These are phyloP conservation scores for Penicillium soppii DNA, from an alignment of 495 filamentous ascomycete species.

Conservation along the genomic window DNA sequence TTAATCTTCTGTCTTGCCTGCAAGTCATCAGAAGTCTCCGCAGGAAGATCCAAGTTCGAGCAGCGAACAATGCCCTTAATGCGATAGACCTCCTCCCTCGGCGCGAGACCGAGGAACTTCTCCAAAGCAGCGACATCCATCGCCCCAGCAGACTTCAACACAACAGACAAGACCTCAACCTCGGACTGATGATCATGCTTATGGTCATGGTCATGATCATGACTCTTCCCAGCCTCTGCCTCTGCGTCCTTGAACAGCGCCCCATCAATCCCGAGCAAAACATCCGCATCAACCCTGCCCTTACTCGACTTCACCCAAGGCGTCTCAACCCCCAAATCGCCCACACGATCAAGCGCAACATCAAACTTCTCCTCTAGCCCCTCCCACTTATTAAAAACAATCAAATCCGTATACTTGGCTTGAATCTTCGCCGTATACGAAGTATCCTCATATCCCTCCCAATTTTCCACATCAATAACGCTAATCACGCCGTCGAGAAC, in stretches of 20 bases:
- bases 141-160: constrained; percentile 49
- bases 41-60: constrained; percentile 52
- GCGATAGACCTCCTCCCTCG: constrained; percentile 90
- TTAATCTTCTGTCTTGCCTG: constrained; percentile 10
- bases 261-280: constrained; percentile 86
- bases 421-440: constrained; percentile 83
- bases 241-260: constrained; percentile 64
- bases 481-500: constrained; percentile 86
- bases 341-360: constrained; percentile 76
- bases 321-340: constrained; percentile 79
- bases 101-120: constrained; percentile 63
- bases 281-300: constrained; percentile 70
- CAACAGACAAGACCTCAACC: constrained; percentile 84
- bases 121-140: constrained; percentile 67
- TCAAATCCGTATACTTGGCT: constrained; percentile 86
- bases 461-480: constrained; percentile 97
- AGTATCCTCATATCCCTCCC: constrained; percentile 92
- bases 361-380: constrained; percentile 70
- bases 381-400: constrained; percentile 98
- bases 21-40: constrained; percentile 54
- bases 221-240: constrained; percentile 11
- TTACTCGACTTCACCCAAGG: constrained; percentile 77
- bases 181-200: constrained; percentile 67
- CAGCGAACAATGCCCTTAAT: constrained; percentile 82
- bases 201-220: constrained; percentile 20